Evolutionary conservation across 306 rosid genomes (phyloP), one percentile per base, ranked within the genome.

Genomic region (Amphicarpaea edgeworthii): DNA sequence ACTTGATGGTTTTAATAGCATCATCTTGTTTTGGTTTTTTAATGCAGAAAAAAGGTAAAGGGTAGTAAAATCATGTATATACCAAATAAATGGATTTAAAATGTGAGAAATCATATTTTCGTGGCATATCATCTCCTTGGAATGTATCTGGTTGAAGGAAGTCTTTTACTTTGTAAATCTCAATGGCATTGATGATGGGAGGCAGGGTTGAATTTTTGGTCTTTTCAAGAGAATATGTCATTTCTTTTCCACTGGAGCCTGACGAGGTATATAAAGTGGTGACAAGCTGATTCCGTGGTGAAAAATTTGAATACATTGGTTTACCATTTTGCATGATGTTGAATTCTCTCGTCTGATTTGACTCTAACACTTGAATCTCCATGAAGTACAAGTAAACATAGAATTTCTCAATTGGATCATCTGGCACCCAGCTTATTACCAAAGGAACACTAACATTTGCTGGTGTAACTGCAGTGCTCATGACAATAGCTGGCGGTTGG

Each of bases 1-100:
- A 73, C 78, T 88, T 83, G 62, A 90, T 81, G 30, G 24, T 83
- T 38, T 77, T 66, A 21, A 90, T 83, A 3, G 84, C 90, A 45
- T 57, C 85, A 41, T 80, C 92, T 90, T 6, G 86, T 6, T 34
- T 45, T 42, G n/a, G n/a, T 78, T 3, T 37, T 21, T 37, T 12
- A 15, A 60, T 49, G 23, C 3, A 16, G 0, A 30, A 12, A 21
- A 41, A 30, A n/a, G 3, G 40, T 37, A 4, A 6, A 43, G 1
- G 7, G 3, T 42, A 28, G 12, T 69, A 42, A 32, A 4, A 17
- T 37, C 34, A 47, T 15, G 19, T 6, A 73, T 12, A 3, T 41
- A 28, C 21, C 37, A 61, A 5, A 61, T 7, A 66, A 51, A 0
- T 0, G 7, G 9, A 50, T 3, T 55, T 9, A 12, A 21, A 1